phyloP scores from a whole-genome alignment of 805 yeast genomes.

The Ogataea salicorniae region DNA sequence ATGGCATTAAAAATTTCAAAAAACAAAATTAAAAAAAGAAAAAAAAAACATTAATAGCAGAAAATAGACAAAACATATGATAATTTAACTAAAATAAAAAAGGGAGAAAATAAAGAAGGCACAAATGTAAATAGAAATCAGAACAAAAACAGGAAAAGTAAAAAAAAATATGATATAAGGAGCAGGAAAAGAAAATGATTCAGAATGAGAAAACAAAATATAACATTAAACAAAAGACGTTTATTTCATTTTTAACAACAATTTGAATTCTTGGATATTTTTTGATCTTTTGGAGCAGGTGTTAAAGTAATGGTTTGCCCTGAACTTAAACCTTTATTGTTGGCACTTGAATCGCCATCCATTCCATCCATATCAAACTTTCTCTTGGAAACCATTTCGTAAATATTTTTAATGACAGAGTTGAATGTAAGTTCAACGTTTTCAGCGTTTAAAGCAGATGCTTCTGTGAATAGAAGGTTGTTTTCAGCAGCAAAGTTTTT shows the following conservation, averaged over 20 bases:
- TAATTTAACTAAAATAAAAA: too few species aligned
- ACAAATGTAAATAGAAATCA: too few species aligned
- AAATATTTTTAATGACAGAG: slow-evolving; percentile 86
- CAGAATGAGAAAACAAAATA: background rate
- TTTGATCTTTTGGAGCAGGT: slow-evolving; percentile 83
- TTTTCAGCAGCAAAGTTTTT: slow-evolving; percentile 90
- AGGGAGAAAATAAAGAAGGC: too few species aligned
- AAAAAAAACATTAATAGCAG: background rate
- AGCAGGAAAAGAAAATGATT: background rate
- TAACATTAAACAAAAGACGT: background rate
- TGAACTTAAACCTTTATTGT: slow-evolving; percentile 48
- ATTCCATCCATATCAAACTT: slow-evolving; percentile 83
- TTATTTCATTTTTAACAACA: slow-evolving; percentile 51
- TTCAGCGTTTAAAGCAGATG: slow-evolving; percentile 89
- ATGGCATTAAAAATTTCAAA: slow-evolving; percentile 32
- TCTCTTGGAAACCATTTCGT: slow-evolving; percentile 90
- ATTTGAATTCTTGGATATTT: slow-evolving; percentile 47
- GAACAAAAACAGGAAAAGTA: too few species aligned
- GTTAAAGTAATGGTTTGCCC: slow-evolving; percentile 93
- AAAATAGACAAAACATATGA: background rate
- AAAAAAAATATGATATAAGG: background rate
- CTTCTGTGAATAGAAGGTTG: slow-evolving; percentile 88
- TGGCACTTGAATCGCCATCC: slow-evolving; percentile 26
- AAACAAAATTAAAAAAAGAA: slow-evolving; percentile 7
- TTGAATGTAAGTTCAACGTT: slow-evolving; percentile 94